phyloP scores from a whole-genome alignment of 192 early-diverging fungal species.

The Ramicandelaber brevisporus region DNA sequence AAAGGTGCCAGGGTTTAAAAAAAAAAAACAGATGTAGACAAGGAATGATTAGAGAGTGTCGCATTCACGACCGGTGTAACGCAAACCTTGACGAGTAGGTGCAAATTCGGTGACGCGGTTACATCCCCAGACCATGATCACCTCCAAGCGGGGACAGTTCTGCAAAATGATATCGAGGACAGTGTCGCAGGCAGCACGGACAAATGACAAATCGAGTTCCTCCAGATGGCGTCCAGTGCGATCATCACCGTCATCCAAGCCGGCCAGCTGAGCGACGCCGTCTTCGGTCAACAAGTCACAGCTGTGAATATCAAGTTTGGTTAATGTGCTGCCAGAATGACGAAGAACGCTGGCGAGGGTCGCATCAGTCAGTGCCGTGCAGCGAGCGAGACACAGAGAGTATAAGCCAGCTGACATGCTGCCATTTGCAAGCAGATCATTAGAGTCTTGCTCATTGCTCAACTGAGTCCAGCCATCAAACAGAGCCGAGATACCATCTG shows the following conservation, averaged over 20 bases:
- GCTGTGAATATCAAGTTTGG: slow-evolving; percentile 25
- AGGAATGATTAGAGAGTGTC: slow-evolving; percentile 17
- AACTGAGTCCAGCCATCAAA: too few species aligned
- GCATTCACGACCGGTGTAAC: slow-evolving; percentile 24
- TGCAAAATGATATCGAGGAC: slow-evolving; percentile 29
- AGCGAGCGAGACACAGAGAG: neutral
- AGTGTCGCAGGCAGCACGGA: slow-evolving; percentile 43
- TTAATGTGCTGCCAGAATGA: too few species aligned
- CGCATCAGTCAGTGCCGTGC: neutral
- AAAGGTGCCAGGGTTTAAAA: too few species aligned
- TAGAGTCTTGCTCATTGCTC: neutral
- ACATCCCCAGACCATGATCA: slow-evolving; percentile 49
- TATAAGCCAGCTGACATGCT: neutral
- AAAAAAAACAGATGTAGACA: slow-evolving; percentile 2
- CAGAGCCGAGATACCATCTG: too few species aligned
- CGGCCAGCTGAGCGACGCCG: slow-evolving; percentile 18
- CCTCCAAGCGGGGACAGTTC: slow-evolving; percentile 16
- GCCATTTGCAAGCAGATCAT: neutral
- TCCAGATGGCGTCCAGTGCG: slow-evolving; percentile 13
- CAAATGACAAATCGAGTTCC: slow-evolving; percentile 46
- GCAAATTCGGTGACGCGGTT: slow-evolving; percentile 26
- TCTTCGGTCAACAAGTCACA: slow-evolving; percentile 37
- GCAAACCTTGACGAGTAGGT: slow-evolving; percentile 18
- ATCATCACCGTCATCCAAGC: slow-evolving; percentile 5
- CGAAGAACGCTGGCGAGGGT: slow-evolving; percentile 6